Conservation (phyloP, 78 protist genomes). For the Dictyostelium brefeldianum region DNA sequence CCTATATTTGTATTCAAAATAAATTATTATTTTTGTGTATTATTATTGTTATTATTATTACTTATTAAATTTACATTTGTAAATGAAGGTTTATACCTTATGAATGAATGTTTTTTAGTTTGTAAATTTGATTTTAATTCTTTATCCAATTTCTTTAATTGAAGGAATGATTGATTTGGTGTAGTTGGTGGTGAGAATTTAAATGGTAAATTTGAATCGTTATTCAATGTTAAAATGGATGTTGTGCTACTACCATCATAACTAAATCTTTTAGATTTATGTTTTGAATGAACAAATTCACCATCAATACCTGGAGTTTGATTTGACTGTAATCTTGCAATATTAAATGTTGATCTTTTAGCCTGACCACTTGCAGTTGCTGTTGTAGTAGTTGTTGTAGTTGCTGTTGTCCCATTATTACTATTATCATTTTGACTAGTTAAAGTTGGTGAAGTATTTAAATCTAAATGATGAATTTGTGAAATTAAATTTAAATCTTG, state of each 20-base stretch:
- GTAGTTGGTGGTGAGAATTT: constrained; percentile 77
- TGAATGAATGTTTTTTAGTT: constrained; percentile 1
- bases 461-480: background rate
- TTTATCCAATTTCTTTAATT: background rate
- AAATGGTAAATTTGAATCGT: constrained; percentile 38
- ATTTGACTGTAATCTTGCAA: background rate
- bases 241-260: background rate
- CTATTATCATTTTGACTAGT: background rate
- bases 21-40: too few species aligned
- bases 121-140: constrained; percentile 11
- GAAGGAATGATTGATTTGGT: constrained; percentile 23
- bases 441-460: background rate
- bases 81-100: constrained; percentile 52
- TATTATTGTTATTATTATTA: background rate
- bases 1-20: too few species aligned
- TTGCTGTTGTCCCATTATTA: background rate
- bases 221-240: background rate
- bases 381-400: background rate
- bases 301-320: background rate
- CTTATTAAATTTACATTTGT: background rate
- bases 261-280: constrained; percentile 45
- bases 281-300: constrained; percentile 5
- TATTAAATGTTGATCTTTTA: too few species aligned
- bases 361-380: background rate
- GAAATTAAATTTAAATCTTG: background rate